These are phyloP conservation scores for Cordyceps militaris DNA, from an alignment of 2,329 filamentous ascomycete genomes.

Conservation along the genomic window DNA sequence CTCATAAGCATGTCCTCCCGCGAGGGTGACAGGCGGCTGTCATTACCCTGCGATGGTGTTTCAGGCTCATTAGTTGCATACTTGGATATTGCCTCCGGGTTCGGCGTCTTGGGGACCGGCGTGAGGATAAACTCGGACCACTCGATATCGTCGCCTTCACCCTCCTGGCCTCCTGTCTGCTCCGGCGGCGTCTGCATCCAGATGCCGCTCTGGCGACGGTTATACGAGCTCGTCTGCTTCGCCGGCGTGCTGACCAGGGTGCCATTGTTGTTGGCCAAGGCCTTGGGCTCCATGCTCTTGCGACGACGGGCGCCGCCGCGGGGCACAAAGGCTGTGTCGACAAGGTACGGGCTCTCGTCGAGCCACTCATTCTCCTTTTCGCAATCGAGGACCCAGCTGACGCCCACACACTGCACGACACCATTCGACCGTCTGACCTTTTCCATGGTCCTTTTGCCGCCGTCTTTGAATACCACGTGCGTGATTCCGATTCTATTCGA, in stretches of 20 bases:
- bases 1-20: constrained; percentile 37
- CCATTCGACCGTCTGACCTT: constrained; percentile 68
- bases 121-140: constrained; percentile 42
- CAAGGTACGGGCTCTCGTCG: constrained; percentile 61
- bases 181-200: constrained; percentile 52
- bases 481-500: constrained; percentile 64
- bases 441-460: constrained; percentile 70
- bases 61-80: constrained; percentile 46
- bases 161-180: constrained; percentile 29
- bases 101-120: constrained; percentile 52
- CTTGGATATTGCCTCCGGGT: constrained; percentile 46
- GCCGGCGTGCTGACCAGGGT: constrained; percentile 44
- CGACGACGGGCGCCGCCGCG: constrained; percentile 65
- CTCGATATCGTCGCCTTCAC: constrained; percentile 31
- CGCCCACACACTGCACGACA: constrained; percentile 76
- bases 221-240: constrained; percentile 38
- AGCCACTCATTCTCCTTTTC: constrained; percentile 72
- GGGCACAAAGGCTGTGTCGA: constrained; percentile 60
- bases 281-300: constrained; percentile 75
- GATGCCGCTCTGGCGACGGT: constrained; percentile 45
- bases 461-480: constrained; percentile 87
- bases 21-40: constrained; percentile 26
- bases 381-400: constrained; percentile 82
- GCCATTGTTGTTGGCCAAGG: constrained; percentile 62
- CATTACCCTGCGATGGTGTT: constrained; percentile 33